Percentiles rank a stretch among this genome's conserved stretches.
phyloP scores from a whole-genome alignment of 208 protist genomes.

The Angomonas deanei region DNA sequence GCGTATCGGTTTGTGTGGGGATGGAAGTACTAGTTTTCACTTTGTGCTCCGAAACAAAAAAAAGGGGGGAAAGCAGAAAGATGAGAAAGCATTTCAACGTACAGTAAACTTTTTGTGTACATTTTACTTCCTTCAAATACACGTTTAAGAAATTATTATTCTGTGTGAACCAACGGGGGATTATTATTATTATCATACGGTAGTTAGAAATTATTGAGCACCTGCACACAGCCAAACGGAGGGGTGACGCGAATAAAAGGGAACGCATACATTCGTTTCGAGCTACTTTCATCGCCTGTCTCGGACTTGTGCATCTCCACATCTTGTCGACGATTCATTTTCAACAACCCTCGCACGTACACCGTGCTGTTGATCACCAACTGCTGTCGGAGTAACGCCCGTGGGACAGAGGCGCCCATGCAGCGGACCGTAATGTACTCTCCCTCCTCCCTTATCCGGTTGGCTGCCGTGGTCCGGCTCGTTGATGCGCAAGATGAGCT shows the following conservation, averaged over 20 bases:
- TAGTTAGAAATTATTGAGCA: conserved; percentile 9
- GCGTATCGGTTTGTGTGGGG: neutral
- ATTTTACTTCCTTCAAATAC: too few species aligned
- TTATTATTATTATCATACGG: neutral
- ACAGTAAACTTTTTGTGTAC: too few species aligned
- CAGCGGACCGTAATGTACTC: conserved; percentile 78
- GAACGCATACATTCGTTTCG: conserved; percentile 77
- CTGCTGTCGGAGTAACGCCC: conserved; percentile 34
- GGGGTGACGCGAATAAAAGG: conserved; percentile 75
- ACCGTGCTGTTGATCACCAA: conserved; percentile 39
- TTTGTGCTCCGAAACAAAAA: too few species aligned
- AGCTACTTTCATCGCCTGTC: too few species aligned
- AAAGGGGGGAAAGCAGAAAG: too few species aligned
- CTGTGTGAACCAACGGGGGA: neutral
- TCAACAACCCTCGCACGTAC: conserved; percentile 55
- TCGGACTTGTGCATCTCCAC: conserved; percentile 24
- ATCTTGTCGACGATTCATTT: conserved; percentile 72
- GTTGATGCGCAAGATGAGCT: conserved; percentile 55
- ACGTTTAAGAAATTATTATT: neutral
- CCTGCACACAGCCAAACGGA: conserved; percentile 53
- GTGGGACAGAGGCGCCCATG: conserved; percentile 41
- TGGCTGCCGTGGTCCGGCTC: neutral
- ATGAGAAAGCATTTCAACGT: too few species aligned
- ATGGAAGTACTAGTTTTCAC: too few species aligned
- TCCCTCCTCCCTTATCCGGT: conserved; percentile 17